These are phyloP conservation scores for Cercospora nicotianae DNA, from an alignment of 2,329 filamentous ascomycete genomes.

Conservation along the genomic window DNA sequence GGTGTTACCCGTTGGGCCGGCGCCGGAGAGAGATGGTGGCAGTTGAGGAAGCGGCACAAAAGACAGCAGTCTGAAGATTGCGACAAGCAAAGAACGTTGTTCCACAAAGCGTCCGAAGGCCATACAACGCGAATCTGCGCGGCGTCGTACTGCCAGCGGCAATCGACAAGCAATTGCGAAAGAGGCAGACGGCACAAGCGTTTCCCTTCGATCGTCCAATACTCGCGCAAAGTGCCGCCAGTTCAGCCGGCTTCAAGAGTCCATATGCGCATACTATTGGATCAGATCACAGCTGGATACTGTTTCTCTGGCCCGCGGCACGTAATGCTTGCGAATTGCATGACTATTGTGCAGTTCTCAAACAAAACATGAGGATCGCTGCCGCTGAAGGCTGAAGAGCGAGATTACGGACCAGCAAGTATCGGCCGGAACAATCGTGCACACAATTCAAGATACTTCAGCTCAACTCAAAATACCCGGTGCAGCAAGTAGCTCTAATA, in stretches of 20 bases:
- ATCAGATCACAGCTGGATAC: neutral
- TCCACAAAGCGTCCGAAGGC: neutral
- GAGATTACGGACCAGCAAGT: neutral
- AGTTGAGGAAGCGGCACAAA: constrained; percentile 5
- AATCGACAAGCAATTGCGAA: neutral
- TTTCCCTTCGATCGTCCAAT: neutral
- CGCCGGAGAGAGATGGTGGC: constrained; percentile 24
- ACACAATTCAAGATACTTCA: neutral
- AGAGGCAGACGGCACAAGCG: neutral
- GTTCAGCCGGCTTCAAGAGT: neutral
- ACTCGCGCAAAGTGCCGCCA: neutral
- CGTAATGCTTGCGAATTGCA: neutral
- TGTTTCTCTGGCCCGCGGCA: neutral
- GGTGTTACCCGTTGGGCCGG: constrained; percentile 59
- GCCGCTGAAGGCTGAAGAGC: neutral
- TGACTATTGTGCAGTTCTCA: neutral
- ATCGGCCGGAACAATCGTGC: neutral
- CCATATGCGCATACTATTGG: neutral
- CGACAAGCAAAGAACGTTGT: neutral
- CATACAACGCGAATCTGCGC: neutral
- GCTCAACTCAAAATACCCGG: neutral
- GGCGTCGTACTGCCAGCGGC: neutral
- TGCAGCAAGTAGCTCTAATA: neutral
- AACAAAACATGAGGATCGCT: neutral
- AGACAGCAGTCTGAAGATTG: neutral